Conservation (phyloP, 2,329 filamentous ascomycete species). For the Pseudogymnoascus sp. region DNA sequence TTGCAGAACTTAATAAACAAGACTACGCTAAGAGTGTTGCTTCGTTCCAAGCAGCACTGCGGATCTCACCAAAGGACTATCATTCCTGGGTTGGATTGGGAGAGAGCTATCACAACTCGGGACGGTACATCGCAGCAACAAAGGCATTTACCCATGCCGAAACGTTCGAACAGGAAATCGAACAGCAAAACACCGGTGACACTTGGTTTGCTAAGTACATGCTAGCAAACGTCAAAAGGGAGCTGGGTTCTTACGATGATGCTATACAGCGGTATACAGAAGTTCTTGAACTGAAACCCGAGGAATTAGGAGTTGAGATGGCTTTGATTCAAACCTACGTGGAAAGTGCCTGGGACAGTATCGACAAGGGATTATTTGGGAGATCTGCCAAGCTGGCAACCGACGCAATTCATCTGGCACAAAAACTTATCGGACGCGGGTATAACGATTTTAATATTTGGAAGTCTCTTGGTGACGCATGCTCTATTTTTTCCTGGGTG, state of each 20-base stretch:
- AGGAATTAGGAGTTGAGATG: conserved; percentile 79
- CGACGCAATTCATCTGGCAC: conserved; percentile 61
- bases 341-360: conserved; percentile 67
- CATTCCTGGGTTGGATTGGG: conserved; percentile 94
- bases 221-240: conserved; percentile 87
- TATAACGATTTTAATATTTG: conserved; percentile 85
- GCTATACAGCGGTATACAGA: conserved; percentile 68
- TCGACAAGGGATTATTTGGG: conserved; percentile 81
- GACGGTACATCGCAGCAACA: conserved; percentile 85
- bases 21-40: conserved; percentile 83
- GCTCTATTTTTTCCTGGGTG: conserved; percentile 71
- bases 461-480: conserved; percentile 87
- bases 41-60: conserved; percentile 81
- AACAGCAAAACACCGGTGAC: conserved; percentile 51
- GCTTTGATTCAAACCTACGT: conserved; percentile 82
- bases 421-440: conserved; percentile 44
- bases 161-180: conserved; percentile 55
- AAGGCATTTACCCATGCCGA: conserved; percentile 85
- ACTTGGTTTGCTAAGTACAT: conserved; percentile 97
- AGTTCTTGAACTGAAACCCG: conserved; percentile 59
- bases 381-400: conserved; percentile 65
- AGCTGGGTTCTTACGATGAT: conserved; percentile 82
- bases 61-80: conserved; percentile 78
- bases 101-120: conserved; percentile 95
- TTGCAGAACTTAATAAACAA: conserved; percentile 90